Base-by-base conservation (phyloP, 1,139 yeast genomes). In the Pneumocystis wakefieldiae region DNA sequence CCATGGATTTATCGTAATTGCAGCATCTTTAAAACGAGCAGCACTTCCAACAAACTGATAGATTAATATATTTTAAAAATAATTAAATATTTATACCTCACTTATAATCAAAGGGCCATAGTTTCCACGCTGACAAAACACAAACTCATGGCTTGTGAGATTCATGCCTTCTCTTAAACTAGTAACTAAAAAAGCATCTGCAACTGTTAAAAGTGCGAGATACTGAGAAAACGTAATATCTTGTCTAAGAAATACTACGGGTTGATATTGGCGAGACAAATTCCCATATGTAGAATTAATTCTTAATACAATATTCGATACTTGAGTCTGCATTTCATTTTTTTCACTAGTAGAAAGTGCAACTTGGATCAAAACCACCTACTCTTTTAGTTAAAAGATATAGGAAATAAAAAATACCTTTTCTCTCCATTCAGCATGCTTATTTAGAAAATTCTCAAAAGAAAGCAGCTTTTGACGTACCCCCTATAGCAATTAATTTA, bases 111-210 rank as follows among this genome's bases (percentile, higher is more conserved):
- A 79, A 0, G 97, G 96, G 0, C 96, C 86, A 68, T 86, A 83
- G 15, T 66, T 63, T 37, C 79, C 77, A 32, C 62, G 62, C 3
- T 95, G 83, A 35, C 96, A 89, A 64, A 85, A 85, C 53, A 90
- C 82, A 72, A 86, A 94, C 73, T 92, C 98, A 71, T 94, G 98
- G 70, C 97, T 90, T 0, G 98, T 90, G 71, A 92, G 78, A 71
- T 92, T 92, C 87, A 92, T 87, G 24, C 98, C 98, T 74, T 94
- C 99, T 72, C 98, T 83, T 80, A 92, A 81, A 0, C 96, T 86
- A 3, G 95, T 84, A 2, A 92, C 96, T 42, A 87, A 84, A 73
- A 92, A 92, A 1, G 83, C 79, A 69, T 87, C 95, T 0, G 97
- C 96, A 72, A 90, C 97, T 59, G 85, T 78, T 64, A 87, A 81